Evolutionary conservation across 1,284 basidiomycete genomes (phyloP), one percentile per base, ranked within the genome.

Genomic region (Puccinia horiana): DNA sequence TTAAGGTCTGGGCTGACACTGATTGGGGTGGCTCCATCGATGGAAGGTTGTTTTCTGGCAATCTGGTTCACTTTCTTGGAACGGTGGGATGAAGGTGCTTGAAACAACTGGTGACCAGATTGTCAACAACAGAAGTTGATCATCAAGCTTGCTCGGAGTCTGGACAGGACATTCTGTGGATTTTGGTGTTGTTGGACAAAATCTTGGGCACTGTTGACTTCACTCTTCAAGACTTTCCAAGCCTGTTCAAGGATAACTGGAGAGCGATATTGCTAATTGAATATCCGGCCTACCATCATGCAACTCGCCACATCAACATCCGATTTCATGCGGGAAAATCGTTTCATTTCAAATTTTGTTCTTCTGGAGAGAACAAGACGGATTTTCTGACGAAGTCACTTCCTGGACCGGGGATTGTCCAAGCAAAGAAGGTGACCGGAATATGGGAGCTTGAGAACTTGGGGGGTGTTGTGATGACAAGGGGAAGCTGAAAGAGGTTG

Each of bases 231-330:
- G 23, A 54, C 20, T 54, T 11, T 54, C 52, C 52, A 18, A 23
- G 11, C 5, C 52, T 54, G 8, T 16, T 12, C 9, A 54, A 54
- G 8, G 52, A 54, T 54, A 54, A 54, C 11, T 11, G 20, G 52
- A 18, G 52, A n/a, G 52, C 52, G 5, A 54, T 54, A 11, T 14
- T 18, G 4, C 23, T 54, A 5, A 18, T 63, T 9, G 18, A n/a
- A 16, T 69, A 69, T 40, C 63, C 76, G 26, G 35, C 54, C 2
- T 69, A 32, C 54, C 63, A 70, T 40, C n/a, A 63, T 54, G 20
- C 32, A 11, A 79, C 67, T 0, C 61, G 54, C 3, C 65, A 79
- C 35, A 40, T 79, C n/a, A 40, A 72, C 14, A 56, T 79, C 32
- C 44, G 47, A 12, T 42, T 69, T 20, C 29, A 69, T 14, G 5